These are phyloP conservation scores for Phtheirospermum japonicum DNA, from an alignment of 257 asterid species.

Conservation along the genomic window DNA sequence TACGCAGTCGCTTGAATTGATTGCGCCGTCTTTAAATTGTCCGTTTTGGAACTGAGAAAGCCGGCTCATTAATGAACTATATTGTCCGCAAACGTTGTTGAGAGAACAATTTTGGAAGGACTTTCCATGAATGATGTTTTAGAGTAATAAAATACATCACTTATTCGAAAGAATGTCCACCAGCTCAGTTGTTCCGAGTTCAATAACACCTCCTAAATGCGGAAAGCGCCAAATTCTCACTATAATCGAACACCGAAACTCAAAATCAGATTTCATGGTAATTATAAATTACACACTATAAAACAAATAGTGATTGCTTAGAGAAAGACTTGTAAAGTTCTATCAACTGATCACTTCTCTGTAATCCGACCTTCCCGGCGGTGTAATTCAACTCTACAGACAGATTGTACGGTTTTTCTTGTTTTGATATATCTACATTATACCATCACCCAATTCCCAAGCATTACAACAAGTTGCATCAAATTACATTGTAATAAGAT, in stretches of 20 bases:
- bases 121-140: constrained; percentile 42
- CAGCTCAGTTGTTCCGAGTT: constrained; percentile 80
- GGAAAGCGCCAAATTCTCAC: constrained; percentile 64
- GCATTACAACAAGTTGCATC: constrained; percentile 31
- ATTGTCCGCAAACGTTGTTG: constrained; percentile 43
- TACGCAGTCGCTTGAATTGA: constrained; percentile 60
- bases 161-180: constrained; percentile 37
- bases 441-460: constrained; percentile 89
- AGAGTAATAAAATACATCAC: not conserved
- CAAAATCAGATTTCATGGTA: no score
- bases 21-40: constrained; percentile 38
- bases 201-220: constrained; percentile 70
- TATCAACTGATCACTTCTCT: constrained; percentile 73
- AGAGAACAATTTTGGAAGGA: constrained; percentile 43
- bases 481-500: no score
- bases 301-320: no score
- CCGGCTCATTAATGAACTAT: constrained; percentile 21
- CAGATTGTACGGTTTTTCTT: constrained; percentile 58
- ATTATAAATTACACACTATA: no score
- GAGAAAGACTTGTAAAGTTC: constrained; percentile 73
- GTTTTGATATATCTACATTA: constrained; percentile 91
- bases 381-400: not conserved
- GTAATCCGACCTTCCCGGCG: constrained; percentile 44
- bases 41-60: constrained; percentile 35
- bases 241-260: no score